Evolutionary conservation across 2,329 filamentous ascomycete genomes (phyloP), one percentile per base, ranked within the genome.

Genomic region (Arthrobotrys pseudoclavata): DNA sequence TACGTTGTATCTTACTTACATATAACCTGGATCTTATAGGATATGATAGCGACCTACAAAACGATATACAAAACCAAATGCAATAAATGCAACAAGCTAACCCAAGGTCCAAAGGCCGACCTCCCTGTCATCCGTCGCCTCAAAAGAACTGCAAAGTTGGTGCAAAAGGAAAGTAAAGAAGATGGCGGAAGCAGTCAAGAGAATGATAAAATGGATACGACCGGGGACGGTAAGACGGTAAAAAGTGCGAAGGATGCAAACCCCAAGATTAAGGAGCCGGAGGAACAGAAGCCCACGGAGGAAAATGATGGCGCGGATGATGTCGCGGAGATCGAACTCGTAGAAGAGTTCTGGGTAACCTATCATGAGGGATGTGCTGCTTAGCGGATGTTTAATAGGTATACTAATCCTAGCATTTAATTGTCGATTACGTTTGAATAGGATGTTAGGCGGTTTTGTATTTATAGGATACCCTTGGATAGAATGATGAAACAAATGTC

Each of bases 21-120:
- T 29, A 20, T 26, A 26, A 13, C 9, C 13, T 18, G 10, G 42
- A 40, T 40, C 5, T 4, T 34, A 10, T 20, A 77, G 74, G 74
- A 77, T 18, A 77, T 77, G 74, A 66, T 77, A 4, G 60, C 74
- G 34, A 77, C 74, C n/a, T 77, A 77, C 40, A 52, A 71, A 45
- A 71, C 50, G 15, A 77, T 77, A 18, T 77, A 77, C 22, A 67
- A 66, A 31, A 77, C 74, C 3, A 77, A 77, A 57, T 77, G 74
- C 20, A 45, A 31, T 22, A 71, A 77, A 26, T 77, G 74, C 37
- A 53, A 52, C 24, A 71, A 77, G 13, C 61, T 77, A 1, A 77
- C 74, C 7, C 26, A 48, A 34, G 74, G 74, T 24, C 74, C 74
- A 0, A 77, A 77, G 31, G 67, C 74, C 12, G 74, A 77, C 7